A percentile compares a stretch with the other conserved stretches of the same genome.
Evolutionary conservation across 164 flowering plant genomes (phyloP).

Genomic region (Vitis riparia): DNA sequence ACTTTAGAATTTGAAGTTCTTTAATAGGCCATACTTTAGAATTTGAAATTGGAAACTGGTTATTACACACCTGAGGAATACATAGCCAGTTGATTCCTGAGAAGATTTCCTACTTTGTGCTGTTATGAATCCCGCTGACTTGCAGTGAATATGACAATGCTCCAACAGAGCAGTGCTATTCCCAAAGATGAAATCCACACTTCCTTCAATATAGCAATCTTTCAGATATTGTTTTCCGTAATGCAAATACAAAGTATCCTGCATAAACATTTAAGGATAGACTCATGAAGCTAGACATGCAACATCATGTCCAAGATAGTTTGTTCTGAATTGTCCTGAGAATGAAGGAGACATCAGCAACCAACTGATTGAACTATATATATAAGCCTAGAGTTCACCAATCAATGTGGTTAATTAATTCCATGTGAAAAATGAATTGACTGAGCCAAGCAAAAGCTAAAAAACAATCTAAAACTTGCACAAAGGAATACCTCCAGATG

Average conservation of each 20-base stretch:
- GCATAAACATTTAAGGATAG: slow-evolving; percentile 16
- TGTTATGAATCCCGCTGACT: slow-evolving; percentile 79
- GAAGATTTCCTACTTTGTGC: slow-evolving; percentile 97
- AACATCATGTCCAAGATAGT: too few species aligned
- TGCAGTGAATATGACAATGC: slow-evolving; percentile 97
- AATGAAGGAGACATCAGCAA: not conserved
- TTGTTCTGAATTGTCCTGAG: too few species aligned
- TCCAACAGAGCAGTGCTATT: slow-evolving; percentile 95
- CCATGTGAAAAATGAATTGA: too few species aligned
- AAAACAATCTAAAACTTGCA: too few species aligned
- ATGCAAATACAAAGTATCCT: slow-evolving; percentile 95
- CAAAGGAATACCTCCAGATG: too few species aligned
- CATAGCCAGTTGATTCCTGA: slow-evolving; percentile 92
- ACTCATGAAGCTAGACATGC: too few species aligned
- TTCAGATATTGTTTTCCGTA: slow-evolving; percentile 86
- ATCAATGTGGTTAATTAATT: not conserved
- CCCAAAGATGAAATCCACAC: slow-evolving; percentile 97
- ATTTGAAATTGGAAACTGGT: not conserved
- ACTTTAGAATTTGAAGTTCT: not conserved
- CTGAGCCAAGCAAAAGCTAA: too few species aligned
- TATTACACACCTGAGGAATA: slow-evolving; percentile 73
- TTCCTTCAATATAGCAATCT: slow-evolving; percentile 97
- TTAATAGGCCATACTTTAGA: not conserved
- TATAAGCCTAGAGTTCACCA: not conserved
- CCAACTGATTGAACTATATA: not conserved